Base-by-base conservation (phyloP, 2,329 filamentous ascomycete genomes). In the Apiospora koreana region DNA sequence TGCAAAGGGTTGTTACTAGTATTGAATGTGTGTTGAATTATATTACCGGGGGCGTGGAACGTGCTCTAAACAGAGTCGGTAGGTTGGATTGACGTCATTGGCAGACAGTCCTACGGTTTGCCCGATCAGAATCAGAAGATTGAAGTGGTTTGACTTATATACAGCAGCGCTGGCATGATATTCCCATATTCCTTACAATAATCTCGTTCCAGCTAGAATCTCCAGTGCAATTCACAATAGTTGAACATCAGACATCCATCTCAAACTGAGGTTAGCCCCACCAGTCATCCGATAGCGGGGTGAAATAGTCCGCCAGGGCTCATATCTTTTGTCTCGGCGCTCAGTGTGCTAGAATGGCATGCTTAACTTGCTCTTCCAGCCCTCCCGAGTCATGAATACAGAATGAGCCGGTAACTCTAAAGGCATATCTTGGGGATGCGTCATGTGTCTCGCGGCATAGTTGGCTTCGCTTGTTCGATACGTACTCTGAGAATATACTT, bases 371-470 rank as follows among this genome's bases (percentile, higher is more conserved):
- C 18, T 54, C 48, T 8, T 14, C 23, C 10, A 28, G 25, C 9
- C 18, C 54, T 62, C 35, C 18, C 54, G 54, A 38, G 31, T 62
- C 54, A 65, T 35, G 65, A 68, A 71, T 68, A 70, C 70, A 69
- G 64, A 41, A 69, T 64, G 48, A 67, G 43, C 48, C 31, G 23
- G 21, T 4, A 41, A 67, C n/a, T 21, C n/a, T 38, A 14, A 23
- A n/a, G 9, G 9, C 31, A 62, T 38, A 38, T 62, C 31, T 62
- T 62, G 58, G 70, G 70, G 66, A 71, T 71, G 70, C 70, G 68
- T 69, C 68, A 70, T 70, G 68, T 69, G 58, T 71, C 70, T 66
- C 70, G 69, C 35, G 62, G 58, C 35, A 48, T 70, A 31, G 35
- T 35, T 25, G 54, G 69, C 23, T 18, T 67, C 62, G 46, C 45